Evolutionary conservation across 2,329 filamentous ascomycete genomes (phyloP), one percentile per base, ranked within the genome.

Genomic region (Fusarium xyrophilum): DNA sequence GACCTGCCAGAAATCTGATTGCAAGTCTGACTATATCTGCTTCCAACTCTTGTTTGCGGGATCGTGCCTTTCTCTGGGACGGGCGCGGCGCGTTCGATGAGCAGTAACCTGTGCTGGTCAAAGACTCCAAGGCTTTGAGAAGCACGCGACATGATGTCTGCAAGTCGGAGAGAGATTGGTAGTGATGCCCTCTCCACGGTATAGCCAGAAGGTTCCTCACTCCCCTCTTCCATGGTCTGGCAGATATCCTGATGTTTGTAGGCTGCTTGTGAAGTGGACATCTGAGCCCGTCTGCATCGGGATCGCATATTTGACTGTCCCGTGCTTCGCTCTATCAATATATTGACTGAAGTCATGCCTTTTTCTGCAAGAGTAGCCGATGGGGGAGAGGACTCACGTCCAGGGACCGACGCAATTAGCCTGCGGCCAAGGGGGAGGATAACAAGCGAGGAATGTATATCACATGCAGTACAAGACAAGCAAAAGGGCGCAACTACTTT

Each of bases 161-260:
- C n/a, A 23, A 23, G 5, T 40, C 38, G 14, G 2, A 9, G 12
- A n/a, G 0, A 4, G 7, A 8, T 14, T n/a, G 7, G 6, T 5
- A 14, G 9, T 23, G 14, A 6, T 40, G 4, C 10, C 14, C 38
- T 15, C 6, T 15, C 6, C 4, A 15, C 0, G 6, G n/a, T n/a
- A 11, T 8, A 38, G 35, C 19, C 35, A 38, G 0, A 38, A 13
- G 35, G 17, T 10, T 19, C 30, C 30, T 12, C 28, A 25, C 23
- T 25, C 23, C 11, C 11, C 28, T 13, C 28, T 30, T 30, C 28
- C 11, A 12, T 30, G 11, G 11, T 30, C 28, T 11, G 28, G 11
- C 23, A 25, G 23, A 25, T 25, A 25, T 25, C 23, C 23, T 25
- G 23, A 25, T n/a, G n/a, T n/a, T 25, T 25, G 28, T 12, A 36